Evolutionary conservation across 768 basidiomycete genomes (phyloP), one percentile per base, ranked within the genome.

Genomic region (Symmetrospora coprosmae): DNA sequence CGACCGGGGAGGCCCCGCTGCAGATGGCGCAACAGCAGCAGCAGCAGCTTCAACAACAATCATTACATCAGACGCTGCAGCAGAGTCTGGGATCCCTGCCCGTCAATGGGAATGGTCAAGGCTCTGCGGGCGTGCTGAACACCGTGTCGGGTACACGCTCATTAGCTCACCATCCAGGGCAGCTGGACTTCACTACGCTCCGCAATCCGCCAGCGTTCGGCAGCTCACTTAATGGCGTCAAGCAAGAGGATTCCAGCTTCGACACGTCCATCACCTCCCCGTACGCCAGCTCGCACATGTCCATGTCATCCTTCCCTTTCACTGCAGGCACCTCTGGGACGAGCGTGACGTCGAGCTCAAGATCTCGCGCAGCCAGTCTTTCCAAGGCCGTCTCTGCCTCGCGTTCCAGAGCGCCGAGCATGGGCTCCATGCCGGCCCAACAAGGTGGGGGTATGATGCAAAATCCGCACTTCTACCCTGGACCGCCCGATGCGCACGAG

Each of bases 231-330:
- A 11, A 23, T 11, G 43, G 43, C 13, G 11, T 46, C 16, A 58
- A 58, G 28, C 23, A 58, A 17, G 55, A 58, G 13, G 55, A 58
- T 46, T n/a, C n/a, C n/a, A n/a, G n/a, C n/a, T n/a, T n/a, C n/a
- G n/a, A n/a, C n/a, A 17, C 8, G 14, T 25, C 17, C 8, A 19
- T 47, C 31, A 58, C 55, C 4, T 34, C 31, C 30, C 55, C 55
- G n/a, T 58, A 34, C 25, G 21, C 25, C 19, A 45, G 41, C n/a
- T 58, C 55, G 13, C 55, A 58, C 23, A 28, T 38, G 25, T 58
- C 55, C 5, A 58, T 58, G 55, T 58, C 55, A 16, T 58, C 55
- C 3, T 58, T 58, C 23, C 55, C 55, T 6, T 58, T 58, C 43
- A 58, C 40, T n/a, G n/a, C n/a, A n/a, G n/a, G n/a, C 28, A 58